Percentiles rank a stretch among this genome's conserved stretches.
Conservation (phyloP, 345 rosid species). For the Eucalyptus brandiana region DNA sequence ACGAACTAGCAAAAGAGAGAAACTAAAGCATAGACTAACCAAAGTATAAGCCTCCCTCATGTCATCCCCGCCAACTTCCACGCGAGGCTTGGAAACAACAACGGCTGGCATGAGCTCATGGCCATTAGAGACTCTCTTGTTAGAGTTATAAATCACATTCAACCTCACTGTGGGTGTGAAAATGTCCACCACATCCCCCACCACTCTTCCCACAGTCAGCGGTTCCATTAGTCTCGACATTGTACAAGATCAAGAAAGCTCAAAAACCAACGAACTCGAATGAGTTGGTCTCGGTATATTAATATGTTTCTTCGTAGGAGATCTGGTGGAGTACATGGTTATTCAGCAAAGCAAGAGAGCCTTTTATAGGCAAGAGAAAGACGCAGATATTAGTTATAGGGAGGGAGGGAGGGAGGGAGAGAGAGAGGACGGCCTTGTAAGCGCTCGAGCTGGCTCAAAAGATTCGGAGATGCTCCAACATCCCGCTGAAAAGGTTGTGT, state of each 20-base stretch:
- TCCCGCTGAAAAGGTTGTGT: neutral
- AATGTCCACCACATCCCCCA: conserved; percentile 72
- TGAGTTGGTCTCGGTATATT: neutral
- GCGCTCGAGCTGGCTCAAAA: neutral
- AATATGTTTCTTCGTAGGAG: neutral
- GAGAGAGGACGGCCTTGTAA: neutral
- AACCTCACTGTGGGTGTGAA: conserved; percentile 55
- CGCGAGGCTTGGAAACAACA: conserved; percentile 42
- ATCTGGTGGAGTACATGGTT: neutral
- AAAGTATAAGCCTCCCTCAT: conserved; percentile 67
- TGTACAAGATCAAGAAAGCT: neutral
- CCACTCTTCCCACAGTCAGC: conserved; percentile 44
- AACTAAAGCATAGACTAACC: conserved; percentile 9
- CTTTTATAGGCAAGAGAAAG: neutral
- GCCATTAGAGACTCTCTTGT: conserved; percentile 64
- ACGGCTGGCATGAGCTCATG: conserved; percentile 56
- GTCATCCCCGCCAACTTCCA: conserved; percentile 69
- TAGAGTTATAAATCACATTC: conserved; percentile 44
- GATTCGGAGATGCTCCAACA: conserved; percentile 4
- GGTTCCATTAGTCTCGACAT: conserved; percentile 51
- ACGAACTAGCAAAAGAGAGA: neutral
- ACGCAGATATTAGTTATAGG: neutral
- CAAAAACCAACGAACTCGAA: neutral
- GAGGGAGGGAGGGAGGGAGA: neutral
- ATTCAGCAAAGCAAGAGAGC: neutral